These are phyloP conservation scores for Guyanaporus albipodus DNA, from an alignment of 768 basidiomycete genomes.

Conservation along the genomic window DNA sequence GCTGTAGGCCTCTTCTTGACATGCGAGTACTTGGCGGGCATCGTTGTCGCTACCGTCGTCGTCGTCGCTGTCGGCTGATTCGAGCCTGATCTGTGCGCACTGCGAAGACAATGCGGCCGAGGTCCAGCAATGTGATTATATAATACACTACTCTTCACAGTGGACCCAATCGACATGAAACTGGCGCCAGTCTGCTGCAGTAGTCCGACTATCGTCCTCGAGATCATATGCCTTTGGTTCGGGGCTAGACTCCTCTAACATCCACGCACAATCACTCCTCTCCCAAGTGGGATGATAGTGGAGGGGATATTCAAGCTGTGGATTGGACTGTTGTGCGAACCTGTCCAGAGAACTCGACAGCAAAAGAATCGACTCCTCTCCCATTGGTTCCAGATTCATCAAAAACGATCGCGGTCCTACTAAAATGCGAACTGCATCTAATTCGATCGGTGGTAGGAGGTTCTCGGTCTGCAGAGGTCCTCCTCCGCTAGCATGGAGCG, in stretches of 20 bases:
- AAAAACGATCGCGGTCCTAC: slow-evolving; percentile 44
- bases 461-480: neutral
- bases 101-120: slow-evolving; percentile 13
- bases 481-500: slow-evolving; percentile 4
- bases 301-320: slow-evolving; percentile 29
- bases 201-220: too few relatives aligned
- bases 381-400: slow-evolving; percentile 36
- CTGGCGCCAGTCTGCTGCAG: slow-evolving; percentile 53
- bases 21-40: slow-evolving; percentile 74
- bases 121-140: slow-evolving; percentile 7
- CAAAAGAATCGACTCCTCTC: slow-evolving; percentile 43
- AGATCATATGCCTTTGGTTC: slow-evolving; percentile 23
- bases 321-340: slow-evolving; percentile 18
- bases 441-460: slow-evolving; percentile 7
- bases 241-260: slow-evolving; percentile 37
- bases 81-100: slow-evolving; percentile 12
- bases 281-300: too few relatives aligned
- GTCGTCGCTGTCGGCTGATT: slow-evolving; percentile 1
- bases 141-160: slow-evolving; percentile 14
- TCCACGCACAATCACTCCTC: slow-evolving; percentile 36
- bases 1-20: slow-evolving; percentile 60
- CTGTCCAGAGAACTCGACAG: slow-evolving; percentile 33
- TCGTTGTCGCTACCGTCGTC: slow-evolving; percentile 30
- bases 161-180: slow-evolving; percentile 46
- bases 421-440: slow-evolving; percentile 41